Percentiles rank a stretch among this genome's conserved stretches.
These are phyloP conservation scores for Globisporangium cylindrosporum DNA, from an alignment of 352 stramenopile species.

Conservation along the genomic window DNA sequence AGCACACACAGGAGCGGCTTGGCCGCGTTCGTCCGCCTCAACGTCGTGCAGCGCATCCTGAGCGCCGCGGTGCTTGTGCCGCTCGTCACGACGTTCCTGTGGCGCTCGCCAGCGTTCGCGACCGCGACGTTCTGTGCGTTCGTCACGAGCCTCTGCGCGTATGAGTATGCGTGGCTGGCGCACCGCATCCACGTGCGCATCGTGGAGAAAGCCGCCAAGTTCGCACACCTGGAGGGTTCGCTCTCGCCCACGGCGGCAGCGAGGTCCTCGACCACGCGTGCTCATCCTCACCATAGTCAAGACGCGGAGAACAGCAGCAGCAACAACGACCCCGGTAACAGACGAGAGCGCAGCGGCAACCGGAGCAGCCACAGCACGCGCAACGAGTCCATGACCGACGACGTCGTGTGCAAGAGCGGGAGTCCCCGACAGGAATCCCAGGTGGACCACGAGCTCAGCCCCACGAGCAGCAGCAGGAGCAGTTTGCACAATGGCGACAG, in stretches of 20 bases:
- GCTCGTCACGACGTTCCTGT: slow-evolving; percentile 66
- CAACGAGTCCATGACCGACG: slow-evolving; percentile 28
- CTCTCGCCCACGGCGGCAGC: slow-evolving; percentile 8
- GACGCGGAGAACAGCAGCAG: neutral
- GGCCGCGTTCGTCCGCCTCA: slow-evolving; percentile 27
- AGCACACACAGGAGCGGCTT: neutral
- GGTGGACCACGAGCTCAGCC: slow-evolving; percentile 20
- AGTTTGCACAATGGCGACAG: neutral
- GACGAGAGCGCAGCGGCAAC: slow-evolving; percentile 1
- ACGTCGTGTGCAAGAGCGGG: neutral
- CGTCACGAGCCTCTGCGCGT: slow-evolving; percentile 59
- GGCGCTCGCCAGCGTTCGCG: slow-evolving; percentile 57
- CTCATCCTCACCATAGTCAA: neutral
- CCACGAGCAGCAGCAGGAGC: slow-evolving; percentile 20
- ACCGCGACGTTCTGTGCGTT: slow-evolving; percentile 68
- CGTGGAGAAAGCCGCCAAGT: slow-evolving; percentile 16
- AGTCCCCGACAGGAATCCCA: neutral
- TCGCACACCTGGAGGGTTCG: slow-evolving; percentile 7
- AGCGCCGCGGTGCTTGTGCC: slow-evolving; percentile 55
- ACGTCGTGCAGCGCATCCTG: slow-evolving; percentile 59
- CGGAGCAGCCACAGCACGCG: slow-evolving; percentile 25
- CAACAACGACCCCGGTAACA: neutral
- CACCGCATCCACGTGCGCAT: slow-evolving; percentile 63
- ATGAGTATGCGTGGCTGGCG: slow-evolving; percentile 69
- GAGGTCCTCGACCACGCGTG: neutral